Conservation (phyloP, 2,329 filamentous ascomycete genomes). For the Aureobasidium sp. region DNA sequence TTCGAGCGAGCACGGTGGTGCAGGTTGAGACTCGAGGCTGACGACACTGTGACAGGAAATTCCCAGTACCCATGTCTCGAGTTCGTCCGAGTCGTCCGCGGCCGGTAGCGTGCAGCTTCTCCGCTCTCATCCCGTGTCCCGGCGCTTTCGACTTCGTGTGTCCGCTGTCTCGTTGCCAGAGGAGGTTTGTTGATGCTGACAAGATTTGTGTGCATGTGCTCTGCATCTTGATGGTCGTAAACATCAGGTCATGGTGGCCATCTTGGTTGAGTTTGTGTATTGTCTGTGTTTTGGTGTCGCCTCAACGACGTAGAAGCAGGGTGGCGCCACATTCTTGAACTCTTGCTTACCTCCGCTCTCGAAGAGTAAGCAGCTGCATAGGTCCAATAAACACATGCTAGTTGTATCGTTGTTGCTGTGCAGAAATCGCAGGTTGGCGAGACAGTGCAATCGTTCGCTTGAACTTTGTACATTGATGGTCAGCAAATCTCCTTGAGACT, state of each 20-base stretch:
- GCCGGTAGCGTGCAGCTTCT: constrained; percentile 9
- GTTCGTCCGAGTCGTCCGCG: constrained; percentile 10
- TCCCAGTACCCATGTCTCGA: neutral
- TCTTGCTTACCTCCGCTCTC: neutral
- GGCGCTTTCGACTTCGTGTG: neutral
- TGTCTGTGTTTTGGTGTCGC: neutral
- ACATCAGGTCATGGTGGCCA: neutral
- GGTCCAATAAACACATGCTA: neutral
- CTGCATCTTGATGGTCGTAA: neutral
- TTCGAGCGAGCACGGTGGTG: neutral
- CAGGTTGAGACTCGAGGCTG: neutral
- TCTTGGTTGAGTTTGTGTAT: neutral
- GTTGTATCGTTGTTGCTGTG: neutral
- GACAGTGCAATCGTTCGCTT: neutral
- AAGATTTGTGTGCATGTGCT: neutral
- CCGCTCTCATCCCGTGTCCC: neutral
- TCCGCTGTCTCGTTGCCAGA: neutral
- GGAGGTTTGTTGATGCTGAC: neutral
- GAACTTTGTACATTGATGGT: neutral
- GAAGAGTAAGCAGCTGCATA: neutral
- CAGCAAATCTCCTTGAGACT: neutral
- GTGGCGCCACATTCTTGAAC: neutral
- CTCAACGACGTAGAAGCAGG: neutral
- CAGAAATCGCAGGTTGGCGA: neutral
- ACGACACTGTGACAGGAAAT: constrained; percentile 5